Percentiles rank a stretch among this genome's conserved stretches.
Evolutionary conservation across 2,329 filamentous ascomycete species (phyloP).

Genomic region (Paecilomyces niveus): DNA sequence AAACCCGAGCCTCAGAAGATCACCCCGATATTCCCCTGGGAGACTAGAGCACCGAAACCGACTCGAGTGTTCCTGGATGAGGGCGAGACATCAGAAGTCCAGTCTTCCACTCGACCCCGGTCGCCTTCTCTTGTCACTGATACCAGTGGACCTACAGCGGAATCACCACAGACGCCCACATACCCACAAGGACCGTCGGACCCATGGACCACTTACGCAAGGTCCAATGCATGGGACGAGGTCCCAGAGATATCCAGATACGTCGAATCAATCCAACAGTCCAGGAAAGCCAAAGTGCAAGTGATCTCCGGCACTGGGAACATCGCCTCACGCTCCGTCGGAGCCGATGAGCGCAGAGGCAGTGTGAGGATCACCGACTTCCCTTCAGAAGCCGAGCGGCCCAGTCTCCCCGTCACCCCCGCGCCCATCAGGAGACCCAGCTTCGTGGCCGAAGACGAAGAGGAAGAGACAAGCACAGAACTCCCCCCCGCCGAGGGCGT

Average conservation of each 20-base stretch:
- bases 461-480: slow-evolving; percentile 39
- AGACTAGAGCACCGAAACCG: slow-evolving; percentile 56
- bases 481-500: slow-evolving; percentile 76
- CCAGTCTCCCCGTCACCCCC: slow-evolving; percentile 84
- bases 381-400: slow-evolving; percentile 71
- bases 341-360: slow-evolving; percentile 35
- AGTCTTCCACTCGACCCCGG: not conserved
- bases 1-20: slow-evolving; percentile 54
- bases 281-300: slow-evolving; percentile 45
- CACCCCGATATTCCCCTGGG: slow-evolving; percentile 85
- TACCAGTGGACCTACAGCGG: not conserved
- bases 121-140: not conserved
- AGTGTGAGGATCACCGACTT: slow-evolving; percentile 78
- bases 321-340: slow-evolving; percentile 12
- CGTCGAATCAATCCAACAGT: slow-evolving; percentile 67
- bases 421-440: slow-evolving; percentile 65
- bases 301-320: slow-evolving; percentile 20
- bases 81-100: not conserved
- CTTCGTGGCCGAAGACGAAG: slow-evolving; percentile 59
- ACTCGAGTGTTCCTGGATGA: slow-evolving; percentile 43
- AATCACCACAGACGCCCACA: slow-evolving; percentile 9
- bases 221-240: slow-evolving; percentile 87
- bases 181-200: slow-evolving; percentile 39
- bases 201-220: slow-evolving; percentile 67
- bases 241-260: slow-evolving; percentile 83